phyloP scores from a whole-genome alignment of 73 alveolate genomes.

The Paramecium biaurelia region DNA sequence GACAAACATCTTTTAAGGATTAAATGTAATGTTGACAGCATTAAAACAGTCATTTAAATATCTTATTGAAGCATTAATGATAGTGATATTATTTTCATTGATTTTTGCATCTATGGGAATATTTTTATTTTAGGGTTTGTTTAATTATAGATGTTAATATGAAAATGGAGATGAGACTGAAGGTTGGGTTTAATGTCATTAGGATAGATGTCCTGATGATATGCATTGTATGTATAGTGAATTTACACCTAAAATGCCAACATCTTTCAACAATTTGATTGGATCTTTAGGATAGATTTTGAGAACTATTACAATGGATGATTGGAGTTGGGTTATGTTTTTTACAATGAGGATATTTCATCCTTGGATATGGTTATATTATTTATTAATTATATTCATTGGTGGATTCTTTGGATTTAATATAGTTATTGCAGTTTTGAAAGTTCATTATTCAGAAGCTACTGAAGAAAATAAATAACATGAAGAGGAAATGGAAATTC shows the following conservation, averaged over 20 bases:
- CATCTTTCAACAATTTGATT: neutral
- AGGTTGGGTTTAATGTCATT: neutral
- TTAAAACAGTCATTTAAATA: neutral
- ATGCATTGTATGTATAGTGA: neutral
- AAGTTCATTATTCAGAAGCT: neutral
- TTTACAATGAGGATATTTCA: neutral
- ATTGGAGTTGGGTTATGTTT: slow-evolving; percentile 35
- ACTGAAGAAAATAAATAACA: neutral
- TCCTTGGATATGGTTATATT: neutral
- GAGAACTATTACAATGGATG: slow-evolving; percentile 32
- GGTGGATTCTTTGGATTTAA: slow-evolving; percentile 44
- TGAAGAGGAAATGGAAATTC: neutral
- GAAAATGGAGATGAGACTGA: neutral
- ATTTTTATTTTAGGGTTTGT: neutral
- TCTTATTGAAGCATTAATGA: neutral
- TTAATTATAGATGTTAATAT: slow-evolving; percentile 9
- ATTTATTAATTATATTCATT: neutral
- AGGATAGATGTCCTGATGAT: neutral
- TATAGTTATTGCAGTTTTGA: slow-evolving; percentile 34
- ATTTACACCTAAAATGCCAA: slow-evolving; percentile 3
- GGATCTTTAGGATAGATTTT: neutral
- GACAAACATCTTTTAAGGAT: neutral
- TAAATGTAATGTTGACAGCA: slow-evolving; percentile 1
- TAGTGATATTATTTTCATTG: neutral
- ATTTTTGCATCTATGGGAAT: slow-evolving; percentile 13